Evolutionary conservation across 495 filamentous ascomycete genomes (phyloP), one percentile per base, ranked within the genome.

Genomic region (Xylaria longipes): DNA sequence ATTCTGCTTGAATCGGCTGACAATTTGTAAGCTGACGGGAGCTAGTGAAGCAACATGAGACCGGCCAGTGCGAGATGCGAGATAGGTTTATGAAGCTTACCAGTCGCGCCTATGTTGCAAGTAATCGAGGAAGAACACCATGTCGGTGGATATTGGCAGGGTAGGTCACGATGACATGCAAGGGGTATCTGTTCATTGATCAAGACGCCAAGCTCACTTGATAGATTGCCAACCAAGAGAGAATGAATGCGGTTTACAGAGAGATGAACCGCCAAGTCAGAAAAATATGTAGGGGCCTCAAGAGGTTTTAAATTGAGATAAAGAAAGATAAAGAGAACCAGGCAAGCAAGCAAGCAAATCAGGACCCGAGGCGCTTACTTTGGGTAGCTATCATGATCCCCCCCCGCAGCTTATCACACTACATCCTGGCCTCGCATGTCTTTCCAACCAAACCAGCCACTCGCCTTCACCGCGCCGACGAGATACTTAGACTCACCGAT

Each of bases 1-100:
- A 46, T 85, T 75, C 78, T 95, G 92, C 84, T 99, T 99, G 74
- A 87, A 85, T 77, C 88, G 86, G 83, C 96, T 98, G 73, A 41
- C 33, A 25, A 31, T 15, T 33, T 71, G 63, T 75, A 15, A 75
- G 76, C 46, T n/a, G 56, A 29, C n/a, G 6, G 2, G 5, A 60
- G 29, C 5, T 2, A 31, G 5, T 22, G 15, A 60, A 45, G 27
- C 14, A n/a, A 20, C 1, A 68, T 11, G 70, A 45, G 9, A 41
- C 33, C 45, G 22, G 63, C 29, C 57, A 22, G 64, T 31, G 41
- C 60, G 33, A 41, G 70, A 56, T 11, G 65, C 43, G 54, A 48
- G n/a, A 39, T 8, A 5, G 0, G 31, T 3, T 45, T 3, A 31
- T 45, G 46, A 56, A 39, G 62, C 80, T 77, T 80, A 90, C 89